Evolutionary conservation across 169 alveolate species (phyloP), one percentile per base, ranked within the genome.

Genomic region (Cryptosporidium meleagridis): DNA sequence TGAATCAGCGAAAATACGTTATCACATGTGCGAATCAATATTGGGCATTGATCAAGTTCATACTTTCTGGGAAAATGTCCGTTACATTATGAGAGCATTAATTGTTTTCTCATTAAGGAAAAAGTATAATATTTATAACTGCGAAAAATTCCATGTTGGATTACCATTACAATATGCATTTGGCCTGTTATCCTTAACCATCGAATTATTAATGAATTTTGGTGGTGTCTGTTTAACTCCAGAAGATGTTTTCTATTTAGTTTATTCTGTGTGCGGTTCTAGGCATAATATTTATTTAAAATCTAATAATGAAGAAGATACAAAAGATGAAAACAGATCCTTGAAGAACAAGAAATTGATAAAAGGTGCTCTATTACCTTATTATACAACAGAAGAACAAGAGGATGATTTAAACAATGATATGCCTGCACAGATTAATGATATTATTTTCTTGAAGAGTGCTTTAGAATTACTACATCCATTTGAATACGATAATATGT

Each of bases 61-160:
- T 26, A 35, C 89, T 37, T 80, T 80, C 35, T 80, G 89, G 89
- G 80, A 65, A 37, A 80, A 80, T 80, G 89, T 80, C 4, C 73
- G 89, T 41, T 80, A 80, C 41, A 80, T 80, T n/a, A 45, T 80
- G 68, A 59, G 89, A 35, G 75, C 80, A n/a, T 41, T 80, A 16
- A 65, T 80, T 26, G 89, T 80, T 9, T 80, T 80, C 29, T 80
- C 89, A 2, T 48, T 80, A 62, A 80, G 89, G 62, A 80, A 80
- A 21, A 80, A 80, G 39, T 80, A 80, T 45, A 80, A 80, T 51
- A 67, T 80, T 6, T 80, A 62, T 31, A 80, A 80, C 70, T 80
- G 89, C 41, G 89, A 80, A 29, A 80, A 80, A 35, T 80, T 80
- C 75, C 89, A 80, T 80, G 89, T 59, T 65, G 89, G 89, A 18